These are phyloP conservation scores for Kuraishia hungarica DNA, from an alignment of 805 yeast genomes.

Conservation along the genomic window DNA sequence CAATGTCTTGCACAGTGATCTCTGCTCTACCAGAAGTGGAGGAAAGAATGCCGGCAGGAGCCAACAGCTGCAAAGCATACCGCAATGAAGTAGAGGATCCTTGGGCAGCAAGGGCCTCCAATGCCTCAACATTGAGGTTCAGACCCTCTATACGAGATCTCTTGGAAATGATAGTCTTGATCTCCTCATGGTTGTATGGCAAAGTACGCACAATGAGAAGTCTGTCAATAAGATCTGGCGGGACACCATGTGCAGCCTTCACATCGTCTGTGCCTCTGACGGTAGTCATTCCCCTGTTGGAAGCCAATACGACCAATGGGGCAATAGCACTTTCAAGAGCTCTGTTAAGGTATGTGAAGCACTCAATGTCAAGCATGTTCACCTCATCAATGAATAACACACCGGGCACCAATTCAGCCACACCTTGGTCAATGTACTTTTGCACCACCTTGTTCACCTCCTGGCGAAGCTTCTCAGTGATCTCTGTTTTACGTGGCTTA, in stretches of 20 bases:
- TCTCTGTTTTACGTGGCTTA: constrained; percentile 94
- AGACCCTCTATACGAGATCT: constrained; percentile 74
- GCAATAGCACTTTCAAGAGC: constrained; percentile 90
- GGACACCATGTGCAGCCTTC: constrained; percentile 92
- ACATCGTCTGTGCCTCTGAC: constrained; percentile 86
- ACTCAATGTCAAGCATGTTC: constrained; percentile 95
- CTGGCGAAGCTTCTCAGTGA: constrained; percentile 86
- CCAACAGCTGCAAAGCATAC: constrained; percentile 82
- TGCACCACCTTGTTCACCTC: constrained; percentile 95
- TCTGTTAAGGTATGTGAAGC: constrained; percentile 88
- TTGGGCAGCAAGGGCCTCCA: constrained; percentile 61
- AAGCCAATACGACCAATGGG: constrained; percentile 92
- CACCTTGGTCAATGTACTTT: constrained; percentile 95
- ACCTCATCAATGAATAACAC: constrained; percentile 97
- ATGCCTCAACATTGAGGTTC: constrained; percentile 57
- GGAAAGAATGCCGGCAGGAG: constrained; percentile 85
- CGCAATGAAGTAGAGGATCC: constrained; percentile 80
- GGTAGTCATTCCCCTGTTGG: constrained; percentile 89
- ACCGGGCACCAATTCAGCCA: constrained; percentile 96
- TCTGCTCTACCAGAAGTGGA: constrained; percentile 64
- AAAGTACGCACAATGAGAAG: constrained; percentile 85
- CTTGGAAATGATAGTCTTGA: constrained; percentile 71
- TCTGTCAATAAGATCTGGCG: constrained; percentile 90
- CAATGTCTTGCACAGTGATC: constrained; percentile 62
- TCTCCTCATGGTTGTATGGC: constrained; percentile 81